Evolutionary conservation across 2,329 filamentous ascomycete genomes (phyloP), one percentile per base, ranked within the genome.

Genomic region (Ciborinia camelliae): DNA sequence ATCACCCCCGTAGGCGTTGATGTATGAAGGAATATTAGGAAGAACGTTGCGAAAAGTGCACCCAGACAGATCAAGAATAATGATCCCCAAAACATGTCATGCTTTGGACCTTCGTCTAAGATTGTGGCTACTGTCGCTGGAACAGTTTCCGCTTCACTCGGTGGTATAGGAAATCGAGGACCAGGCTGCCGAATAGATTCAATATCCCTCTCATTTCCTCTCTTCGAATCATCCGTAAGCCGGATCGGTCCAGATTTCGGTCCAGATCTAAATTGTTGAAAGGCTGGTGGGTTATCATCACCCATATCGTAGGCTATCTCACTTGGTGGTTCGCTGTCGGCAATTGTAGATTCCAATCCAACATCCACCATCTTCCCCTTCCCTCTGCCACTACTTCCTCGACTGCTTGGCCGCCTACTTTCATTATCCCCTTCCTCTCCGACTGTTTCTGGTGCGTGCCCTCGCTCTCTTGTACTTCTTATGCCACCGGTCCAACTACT

Each of bases 71-170:
- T 95, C 55, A 96, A 79, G 75, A 93, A 99, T 51, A 97, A 82
- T 78, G 91, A 93, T 4, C 90, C 91, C 82, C 95, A 99, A 78
- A 98, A 96, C 6, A 88, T 82, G 76, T 99, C 95, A 75, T 98
- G 92, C 58, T 85, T 83, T 66, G 92, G 92, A 28, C 90, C 84
- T 73, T 93, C 89, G 58, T 83, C 82, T 48, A 87, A 83, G 5
- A 85, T 80, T 14, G 84, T 79, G 30, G 85, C 81, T 39, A 87
- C 80, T 0, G 84, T 81, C 32, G 82, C 81, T 54, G 84, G 85
- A 23, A 83, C 79, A n/a, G 81, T 83, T 37, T 70, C 70, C 3
- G 70, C 65, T 20, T 71, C 71, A 52, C 73, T 75, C 52, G 73
- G 71, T 35, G 71, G 71, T 45, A 68, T 62, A 45, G 74, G 66